Percentiles rank a stretch among this genome's conserved stretches.
These are phyloP conservation scores for Exophiala sideris DNA, from an alignment of 2,329 filamentous ascomycete species.

Conservation along the genomic window DNA sequence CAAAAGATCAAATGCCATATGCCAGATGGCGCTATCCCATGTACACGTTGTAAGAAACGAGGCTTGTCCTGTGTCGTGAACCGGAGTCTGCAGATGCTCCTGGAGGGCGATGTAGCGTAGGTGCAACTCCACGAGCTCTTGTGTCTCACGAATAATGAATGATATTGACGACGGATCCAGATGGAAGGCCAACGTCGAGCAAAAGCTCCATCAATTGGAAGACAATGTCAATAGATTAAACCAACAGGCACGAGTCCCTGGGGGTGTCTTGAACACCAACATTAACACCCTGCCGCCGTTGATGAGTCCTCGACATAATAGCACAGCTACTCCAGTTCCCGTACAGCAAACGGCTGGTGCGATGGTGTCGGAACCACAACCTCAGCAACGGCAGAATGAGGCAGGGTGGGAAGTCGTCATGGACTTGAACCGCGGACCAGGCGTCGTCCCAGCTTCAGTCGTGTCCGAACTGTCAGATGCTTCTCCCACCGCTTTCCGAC, in stretches of 20 bases:
- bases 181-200: constrained; percentile 41
- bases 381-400: constrained; percentile 24
- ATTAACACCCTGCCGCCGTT: neutral
- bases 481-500: constrained; percentile 38
- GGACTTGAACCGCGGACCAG: constrained; percentile 38
- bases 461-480: constrained; percentile 51
- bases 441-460: constrained; percentile 49
- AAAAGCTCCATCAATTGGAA: constrained; percentile 38
- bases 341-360: neutral
- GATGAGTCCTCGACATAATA: neutral
- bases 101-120: constrained; percentile 20
- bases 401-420: constrained; percentile 38
- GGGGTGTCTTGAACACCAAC: neutral
- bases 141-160: neutral
- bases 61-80: constrained; percentile 50
- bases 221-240: constrained; percentile 29
- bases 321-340: constrained; percentile 4
- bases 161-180: constrained; percentile 24
- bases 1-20: constrained; percentile 55
- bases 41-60: constrained; percentile 48
- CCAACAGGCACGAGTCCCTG: neutral
- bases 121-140: neutral
- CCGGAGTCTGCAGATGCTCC: constrained; percentile 49
- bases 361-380: neutral
- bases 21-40: constrained; percentile 45